Evolutionary conservation across 2,329 filamentous ascomycete genomes (phyloP), one percentile per base, ranked within the genome.

Genomic region (Juglanconis juglandina): DNA sequence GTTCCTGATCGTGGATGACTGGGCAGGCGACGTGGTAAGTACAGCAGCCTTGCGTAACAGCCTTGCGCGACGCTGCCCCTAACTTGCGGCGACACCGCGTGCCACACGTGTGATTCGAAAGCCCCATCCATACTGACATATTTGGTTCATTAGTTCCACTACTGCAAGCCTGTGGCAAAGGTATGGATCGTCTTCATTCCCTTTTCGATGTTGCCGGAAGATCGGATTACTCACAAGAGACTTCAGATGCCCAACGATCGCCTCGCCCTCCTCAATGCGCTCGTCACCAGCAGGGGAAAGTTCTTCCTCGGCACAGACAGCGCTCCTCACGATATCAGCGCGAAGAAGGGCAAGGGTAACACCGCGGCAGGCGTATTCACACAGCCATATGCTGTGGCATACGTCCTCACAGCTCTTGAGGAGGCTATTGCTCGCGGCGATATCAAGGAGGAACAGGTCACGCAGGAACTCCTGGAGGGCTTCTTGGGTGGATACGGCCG

Each of bases 341-440:
- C 83, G 63, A 89, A 90, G 75, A 80, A 82, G 56, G 83, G 80
- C 24, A 75, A 76, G 53, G 79, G 79, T 52, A 81, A 77, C 70
- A 82, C 87, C 1, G 84, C 88, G 0, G 90, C 90, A 0, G 90
- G 90, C 4, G 89, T 93, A 48, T 94, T 92, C 72, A 93, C 90
- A 1, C 90, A 94, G 75, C 87, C 88, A 4, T 87, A 87, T 69
- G 86, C 86, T 0, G 79, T 86, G 2, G 67, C 70, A 39, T 72
- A 73, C 49, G 69, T 91, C 51, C 75, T 92, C 32, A 77, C 82
- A 66, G 82, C 79, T 0, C 75, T 92, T 46, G 83, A 89, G 72
- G 82, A 85, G 66, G 89, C 81, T 4, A 76, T 88, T 4, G 76
- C 77, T 63, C 76, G 80, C 10, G 81, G 80, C 2, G 77, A 82